These are phyloP conservation scores for Xylaria grammica DNA, from an alignment of 495 filamentous ascomycete species.

Conservation along the genomic window DNA sequence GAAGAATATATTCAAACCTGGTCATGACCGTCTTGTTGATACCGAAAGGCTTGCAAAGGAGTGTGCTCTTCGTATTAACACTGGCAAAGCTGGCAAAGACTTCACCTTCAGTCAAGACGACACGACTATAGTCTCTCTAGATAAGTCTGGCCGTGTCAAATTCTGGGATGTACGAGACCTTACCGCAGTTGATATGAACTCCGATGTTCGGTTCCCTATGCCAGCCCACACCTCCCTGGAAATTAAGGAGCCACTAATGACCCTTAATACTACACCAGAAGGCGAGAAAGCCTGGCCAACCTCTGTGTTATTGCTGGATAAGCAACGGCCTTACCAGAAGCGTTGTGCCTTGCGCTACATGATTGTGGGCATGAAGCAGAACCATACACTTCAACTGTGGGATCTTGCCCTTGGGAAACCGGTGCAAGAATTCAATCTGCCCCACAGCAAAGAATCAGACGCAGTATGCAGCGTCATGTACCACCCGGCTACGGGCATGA, in stretches of 20 bases:
- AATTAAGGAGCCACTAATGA: constrained; percentile 76
- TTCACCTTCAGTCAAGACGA: constrained; percentile 98
- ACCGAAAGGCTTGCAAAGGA: constrained; percentile 85
- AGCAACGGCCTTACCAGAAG: constrained; percentile 86
- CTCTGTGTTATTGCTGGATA: constrained; percentile 93
- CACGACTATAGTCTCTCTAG: constrained; percentile 88
- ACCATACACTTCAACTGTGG: constrained; percentile 98
- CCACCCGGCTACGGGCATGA: constrained; percentile 85
- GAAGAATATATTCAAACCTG: constrained; percentile 70
- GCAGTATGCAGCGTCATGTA: constrained; percentile 96
- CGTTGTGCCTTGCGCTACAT: constrained; percentile 88
- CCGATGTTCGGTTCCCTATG: constrained; percentile 55
- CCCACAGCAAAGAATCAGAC: constrained; percentile 95
- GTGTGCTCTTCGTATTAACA: constrained; percentile 87
- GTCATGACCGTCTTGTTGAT: constrained; percentile 75
- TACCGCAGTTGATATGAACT: constrained; percentile 60
- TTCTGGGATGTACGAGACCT: constrained; percentile 95
- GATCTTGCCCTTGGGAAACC: constrained; percentile 93
- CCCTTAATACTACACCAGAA: constrained; percentile 76
- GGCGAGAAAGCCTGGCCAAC: constrained; percentile 93
- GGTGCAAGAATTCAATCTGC: constrained; percentile 95
- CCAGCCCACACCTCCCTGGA: constrained; percentile 66
- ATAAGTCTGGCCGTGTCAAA: constrained; percentile 91
- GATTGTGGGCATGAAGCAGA: constrained; percentile 97
- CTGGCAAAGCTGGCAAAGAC: constrained; percentile 97